These are phyloP conservation scores for Ustilago xerochloae DNA, from an alignment of 1,284 basidiomycete genomes.

Conservation along the genomic window DNA sequence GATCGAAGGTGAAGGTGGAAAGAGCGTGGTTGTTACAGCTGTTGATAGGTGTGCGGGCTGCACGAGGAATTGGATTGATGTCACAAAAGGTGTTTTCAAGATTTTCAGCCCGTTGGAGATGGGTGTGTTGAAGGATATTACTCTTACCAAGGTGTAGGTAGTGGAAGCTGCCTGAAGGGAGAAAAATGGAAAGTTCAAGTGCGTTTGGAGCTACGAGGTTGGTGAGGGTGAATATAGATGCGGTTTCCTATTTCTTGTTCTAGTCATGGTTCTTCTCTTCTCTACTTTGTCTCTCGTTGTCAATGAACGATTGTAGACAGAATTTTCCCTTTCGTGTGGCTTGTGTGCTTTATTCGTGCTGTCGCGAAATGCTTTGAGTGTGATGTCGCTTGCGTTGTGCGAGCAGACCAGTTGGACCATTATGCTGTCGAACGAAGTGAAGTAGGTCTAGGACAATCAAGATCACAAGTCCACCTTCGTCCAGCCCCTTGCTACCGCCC, in stretches of 20 bases:
- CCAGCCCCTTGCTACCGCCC: too few relatives aligned
- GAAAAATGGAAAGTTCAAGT: too few relatives aligned
- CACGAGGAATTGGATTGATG: constrained; percentile 33
- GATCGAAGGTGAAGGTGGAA: constrained; percentile 9
- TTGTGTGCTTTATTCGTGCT: too few relatives aligned
- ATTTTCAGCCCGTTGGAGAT: constrained; percentile 9
- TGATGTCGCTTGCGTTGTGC: too few relatives aligned
- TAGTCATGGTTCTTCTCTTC: background rate
- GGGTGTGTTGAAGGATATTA: constrained; percentile 26
- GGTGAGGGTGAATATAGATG: background rate
- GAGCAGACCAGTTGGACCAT: too few relatives aligned
- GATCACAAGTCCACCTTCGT: too few relatives aligned
- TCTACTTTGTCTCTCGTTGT: background rate
- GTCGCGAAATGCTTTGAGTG: too few relatives aligned
- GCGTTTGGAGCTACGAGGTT: too few relatives aligned
- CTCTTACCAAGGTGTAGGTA: constrained; percentile 20
- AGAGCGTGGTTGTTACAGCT: constrained; percentile 16
- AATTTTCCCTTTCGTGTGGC: background rate
- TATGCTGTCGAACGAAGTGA: too few relatives aligned
- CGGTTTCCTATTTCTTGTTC: too few relatives aligned
- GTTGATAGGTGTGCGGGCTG: constrained; percentile 36
- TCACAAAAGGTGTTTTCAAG: constrained; percentile 45
- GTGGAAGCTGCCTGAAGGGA: too few relatives aligned
- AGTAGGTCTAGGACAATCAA: too few relatives aligned
- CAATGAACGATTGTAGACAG: background rate